phyloP scores from a whole-genome alignment of 225 moss, liverwort and hornwort species.

The Marchantia polymorpha region DNA sequence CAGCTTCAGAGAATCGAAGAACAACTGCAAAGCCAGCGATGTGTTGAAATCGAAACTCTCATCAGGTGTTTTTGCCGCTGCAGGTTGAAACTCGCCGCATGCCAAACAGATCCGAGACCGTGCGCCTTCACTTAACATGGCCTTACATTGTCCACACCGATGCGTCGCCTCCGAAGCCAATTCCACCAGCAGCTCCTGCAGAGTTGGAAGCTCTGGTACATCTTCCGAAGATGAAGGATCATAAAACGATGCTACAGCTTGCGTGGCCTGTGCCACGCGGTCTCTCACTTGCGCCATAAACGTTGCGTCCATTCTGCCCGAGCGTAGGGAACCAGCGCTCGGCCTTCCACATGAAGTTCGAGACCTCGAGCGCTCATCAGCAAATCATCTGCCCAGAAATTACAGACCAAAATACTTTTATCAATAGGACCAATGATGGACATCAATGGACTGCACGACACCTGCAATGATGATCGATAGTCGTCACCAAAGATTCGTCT shows the following conservation, averaged over 20 bases:
- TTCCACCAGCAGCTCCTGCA: constrained; percentile 29
- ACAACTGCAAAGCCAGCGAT: constrained; percentile 29
- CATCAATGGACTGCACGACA: not conserved
- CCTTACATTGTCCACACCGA: constrained; percentile 37
- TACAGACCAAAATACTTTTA: not conserved
- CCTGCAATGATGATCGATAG: not conserved
- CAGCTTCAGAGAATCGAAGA: constrained; percentile 36
- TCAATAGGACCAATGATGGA: not conserved
- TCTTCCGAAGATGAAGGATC: constrained; percentile 3
- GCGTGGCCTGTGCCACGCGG: constrained; percentile 31
- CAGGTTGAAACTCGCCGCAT: constrained; percentile 31
- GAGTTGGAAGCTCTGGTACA: constrained; percentile 23
- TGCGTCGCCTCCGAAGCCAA: constrained; percentile 22
- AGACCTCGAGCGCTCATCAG: not conserved
- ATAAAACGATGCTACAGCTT: constrained; percentile 11
- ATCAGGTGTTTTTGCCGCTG: constrained; percentile 13
- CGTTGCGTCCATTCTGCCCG: constrained; percentile 28
- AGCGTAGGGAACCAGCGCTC: no score
- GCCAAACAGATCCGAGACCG: constrained; percentile 29
- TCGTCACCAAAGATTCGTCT: not conserved
- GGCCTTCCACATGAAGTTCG: not conserved
- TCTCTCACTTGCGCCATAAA: constrained; percentile 36
- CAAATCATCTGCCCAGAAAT: not conserved
- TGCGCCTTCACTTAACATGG: constrained; percentile 24
- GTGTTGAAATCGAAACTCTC: constrained; percentile 22